phyloP scores from a whole-genome alignment of 164 flowering plant genomes.

The Cinnamomum micranthum region DNA sequence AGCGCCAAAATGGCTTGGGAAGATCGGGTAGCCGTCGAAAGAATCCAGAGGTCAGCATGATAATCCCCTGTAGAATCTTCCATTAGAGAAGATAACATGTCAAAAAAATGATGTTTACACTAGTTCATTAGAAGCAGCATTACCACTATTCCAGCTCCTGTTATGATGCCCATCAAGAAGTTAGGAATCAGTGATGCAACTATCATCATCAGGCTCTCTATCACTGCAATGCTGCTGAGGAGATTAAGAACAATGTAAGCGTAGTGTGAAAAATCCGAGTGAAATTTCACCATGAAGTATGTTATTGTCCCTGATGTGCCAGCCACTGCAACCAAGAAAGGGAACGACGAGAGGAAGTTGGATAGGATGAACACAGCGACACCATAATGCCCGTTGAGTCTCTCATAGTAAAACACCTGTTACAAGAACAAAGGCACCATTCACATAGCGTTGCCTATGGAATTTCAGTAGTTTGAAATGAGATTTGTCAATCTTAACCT shows the following conservation, averaged over 20 bases:
- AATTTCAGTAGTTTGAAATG: neutral
- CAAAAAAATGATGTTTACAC: neutral
- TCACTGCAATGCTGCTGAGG: conserved; percentile 36
- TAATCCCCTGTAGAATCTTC: conserved; percentile 45
- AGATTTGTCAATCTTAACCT: neutral
- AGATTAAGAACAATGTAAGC: conserved; percentile 33
- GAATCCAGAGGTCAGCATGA: conserved; percentile 85
- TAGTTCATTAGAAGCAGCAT: neutral
- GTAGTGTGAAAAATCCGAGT: conserved; percentile 32
- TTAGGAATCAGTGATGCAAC: conserved; percentile 70
- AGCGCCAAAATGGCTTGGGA: conserved; percentile 83
- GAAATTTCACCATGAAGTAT: conserved; percentile 55
- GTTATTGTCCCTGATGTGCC: conserved; percentile 36
- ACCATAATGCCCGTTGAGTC: conserved; percentile 42
- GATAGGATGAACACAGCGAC: conserved; percentile 33
- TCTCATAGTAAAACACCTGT: conserved; percentile 37
- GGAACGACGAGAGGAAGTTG: conserved; percentile 62
- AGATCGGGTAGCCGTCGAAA: conserved; percentile 73
- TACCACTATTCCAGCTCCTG: conserved; percentile 45
- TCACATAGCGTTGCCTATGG: neutral
- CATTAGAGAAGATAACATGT: neutral
- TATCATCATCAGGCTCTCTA: conserved; percentile 76
- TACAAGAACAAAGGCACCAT: too few relatives aligned
- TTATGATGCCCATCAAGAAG: conserved; percentile 49
- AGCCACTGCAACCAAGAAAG: conserved; percentile 45